A percentile compares a stretch with the other conserved stretches of the same genome.
These are phyloP conservation scores for Pichia sp. DNA, from an alignment of 1,139 yeast species.

Conservation along the genomic window DNA sequence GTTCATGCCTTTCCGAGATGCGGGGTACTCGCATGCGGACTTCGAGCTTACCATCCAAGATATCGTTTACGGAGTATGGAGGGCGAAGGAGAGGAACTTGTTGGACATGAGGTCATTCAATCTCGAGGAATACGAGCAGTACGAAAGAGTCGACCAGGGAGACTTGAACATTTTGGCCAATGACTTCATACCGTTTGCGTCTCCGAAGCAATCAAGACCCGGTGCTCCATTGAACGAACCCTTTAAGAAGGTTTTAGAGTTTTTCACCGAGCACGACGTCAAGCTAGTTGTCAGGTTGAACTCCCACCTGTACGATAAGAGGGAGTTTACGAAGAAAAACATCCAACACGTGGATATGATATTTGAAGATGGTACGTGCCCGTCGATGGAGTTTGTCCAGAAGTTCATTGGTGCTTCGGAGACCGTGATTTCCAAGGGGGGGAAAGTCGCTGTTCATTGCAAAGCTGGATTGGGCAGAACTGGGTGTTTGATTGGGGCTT, in stretches of 20 bases:
- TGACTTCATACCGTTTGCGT: constrained; percentile 95
- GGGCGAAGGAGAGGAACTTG: constrained; percentile 93
- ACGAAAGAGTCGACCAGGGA: constrained; percentile 94
- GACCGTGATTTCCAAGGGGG: constrained; percentile 75
- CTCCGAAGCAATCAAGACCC: constrained; percentile 75
- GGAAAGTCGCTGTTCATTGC: constrained; percentile 96
- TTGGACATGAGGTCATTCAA: constrained; percentile 84
- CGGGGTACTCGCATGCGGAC: constrained; percentile 94
- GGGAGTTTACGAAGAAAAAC: constrained; percentile 75
- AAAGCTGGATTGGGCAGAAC: constrained; percentile 98
- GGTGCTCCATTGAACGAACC: constrained; percentile 57
- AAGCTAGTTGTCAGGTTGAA: constrained; percentile 87
- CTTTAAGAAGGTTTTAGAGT: constrained; percentile 74
- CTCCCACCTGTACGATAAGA: constrained; percentile 81
- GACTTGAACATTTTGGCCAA: constrained; percentile 90
- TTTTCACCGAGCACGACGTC: constrained; percentile 67
- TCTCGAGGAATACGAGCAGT: constrained; percentile 88
- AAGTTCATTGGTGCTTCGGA: constrained; percentile 94
- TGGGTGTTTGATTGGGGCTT: constrained; percentile 96
- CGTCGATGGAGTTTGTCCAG: constrained; percentile 86
- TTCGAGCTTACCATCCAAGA: constrained; percentile 92
- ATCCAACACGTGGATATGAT: constrained; percentile 92
- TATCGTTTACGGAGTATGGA: constrained; percentile 93
- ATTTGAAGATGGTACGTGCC: constrained; percentile 97
- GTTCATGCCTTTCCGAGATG: constrained; percentile 90